Base-by-base conservation (phyloP, 768 basidiomycete species). In the Artomyces pyxidatus region DNA sequence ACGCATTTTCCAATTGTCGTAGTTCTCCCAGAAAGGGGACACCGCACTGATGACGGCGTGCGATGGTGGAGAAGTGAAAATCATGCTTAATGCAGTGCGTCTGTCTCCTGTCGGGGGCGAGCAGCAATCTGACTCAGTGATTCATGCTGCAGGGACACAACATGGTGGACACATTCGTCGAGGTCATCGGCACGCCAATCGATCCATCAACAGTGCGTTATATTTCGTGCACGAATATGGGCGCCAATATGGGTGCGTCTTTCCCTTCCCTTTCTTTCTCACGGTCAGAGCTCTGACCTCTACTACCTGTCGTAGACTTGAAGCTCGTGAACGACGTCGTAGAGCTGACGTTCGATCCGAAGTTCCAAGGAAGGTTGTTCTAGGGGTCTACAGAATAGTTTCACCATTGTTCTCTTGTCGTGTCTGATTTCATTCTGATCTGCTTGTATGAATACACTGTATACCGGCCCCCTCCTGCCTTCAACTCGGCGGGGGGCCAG, bases 161-260 rank as follows among this genome's bases (percentile, higher is more conserved):
- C 22, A 63, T 70, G 40, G 65, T 82, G 45, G 64, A 65, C 45
- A 66, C 75, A 3, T 87, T 67, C 53, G 67, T 84, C 40, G 88
- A 90, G 61, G 67, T 89, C 45, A 72, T 89, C 25, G 87, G 85
- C 6, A 72, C 61, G 5, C 85, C 80, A 19, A 48, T 70, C 21
- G 70, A 79, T 51, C 68, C 77, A 22, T 70, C 77, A 14, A 76
- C 73, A 2, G 64, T 90, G 56, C 78, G 77, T 59, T 73, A 81
- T 63, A 55, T 81, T 58, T 62, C 60, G 1, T 58, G 63, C 49
- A 72, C 81, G 51, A 74, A 75, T 58, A 63, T 88, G 61, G 85
- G 85, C 6, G 59, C 70, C 11, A 71, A 78, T 27, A 67, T 89
- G 3, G 85, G 87, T 85, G 61, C 29, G 80, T 62, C 14, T 41